These are phyloP conservation scores for Cyberlindnera bimundalis DNA, from an alignment of 805 yeast genomes.

Conservation along the genomic window DNA sequence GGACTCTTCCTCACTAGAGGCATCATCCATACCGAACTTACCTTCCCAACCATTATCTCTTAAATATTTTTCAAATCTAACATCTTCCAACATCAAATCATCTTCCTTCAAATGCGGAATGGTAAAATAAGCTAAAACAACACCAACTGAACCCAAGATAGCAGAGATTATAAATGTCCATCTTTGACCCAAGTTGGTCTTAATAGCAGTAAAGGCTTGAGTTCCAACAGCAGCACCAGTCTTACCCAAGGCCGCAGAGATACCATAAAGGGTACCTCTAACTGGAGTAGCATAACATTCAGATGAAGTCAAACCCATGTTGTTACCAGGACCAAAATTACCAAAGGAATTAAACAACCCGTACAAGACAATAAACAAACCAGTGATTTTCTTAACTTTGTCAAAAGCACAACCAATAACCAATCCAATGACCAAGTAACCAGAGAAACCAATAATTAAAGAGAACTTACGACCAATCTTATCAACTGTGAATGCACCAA, in stretches of 20 bases:
- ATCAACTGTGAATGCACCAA: slow-evolving; percentile 67
- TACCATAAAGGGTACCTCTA: slow-evolving; percentile 71
- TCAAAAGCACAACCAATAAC: slow-evolving; percentile 65
- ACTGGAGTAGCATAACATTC: slow-evolving; percentile 75
- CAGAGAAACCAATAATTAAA: slow-evolving; percentile 65
- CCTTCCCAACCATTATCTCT: slow-evolving; percentile 57
- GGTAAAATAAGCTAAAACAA: slow-evolving; percentile 52
- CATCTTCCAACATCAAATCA: slow-evolving; percentile 65
- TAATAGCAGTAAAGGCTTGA: slow-evolving; percentile 65
- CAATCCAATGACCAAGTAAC: slow-evolving; percentile 68
- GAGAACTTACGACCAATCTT: slow-evolving; percentile 69
- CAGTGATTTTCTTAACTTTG: slow-evolving; percentile 51
- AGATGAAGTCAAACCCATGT: slow-evolving; percentile 63
- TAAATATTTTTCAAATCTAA: slow-evolving; percentile 56
- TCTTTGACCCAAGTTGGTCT: slow-evolving; percentile 54
- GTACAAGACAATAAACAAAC: slow-evolving; percentile 66
- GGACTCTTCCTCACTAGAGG: slow-evolving; percentile 10
- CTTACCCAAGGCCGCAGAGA: slow-evolving; percentile 78
- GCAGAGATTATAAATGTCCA: slow-evolving; percentile 86
- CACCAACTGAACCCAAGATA: slow-evolving; percentile 62
- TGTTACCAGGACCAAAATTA: slow-evolving; percentile 77
- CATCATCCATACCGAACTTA: slow-evolving; percentile 33
- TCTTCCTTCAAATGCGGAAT: slow-evolving; percentile 69
- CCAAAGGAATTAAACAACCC: slow-evolving; percentile 70
- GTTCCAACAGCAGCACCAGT: slow-evolving; percentile 86